Conservation (phyloP, 176 grass and related monocot genomes). For the Triticum turgidum region DNA sequence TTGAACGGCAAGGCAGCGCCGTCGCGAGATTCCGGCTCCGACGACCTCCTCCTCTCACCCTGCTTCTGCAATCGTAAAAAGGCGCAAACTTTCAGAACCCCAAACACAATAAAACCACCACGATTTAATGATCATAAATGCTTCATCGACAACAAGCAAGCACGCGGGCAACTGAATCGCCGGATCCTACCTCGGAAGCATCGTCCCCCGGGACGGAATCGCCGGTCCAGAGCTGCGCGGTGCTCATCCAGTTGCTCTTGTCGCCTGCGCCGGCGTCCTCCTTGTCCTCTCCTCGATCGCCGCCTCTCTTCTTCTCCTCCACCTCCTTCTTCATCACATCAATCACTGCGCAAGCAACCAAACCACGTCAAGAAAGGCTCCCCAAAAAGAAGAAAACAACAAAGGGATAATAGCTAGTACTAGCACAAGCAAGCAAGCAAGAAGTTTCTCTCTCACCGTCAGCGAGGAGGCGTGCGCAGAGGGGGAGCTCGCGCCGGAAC, state of each 20-base stretch:
- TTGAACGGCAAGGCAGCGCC: conserved; percentile 39
- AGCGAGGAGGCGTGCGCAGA: conserved; percentile 65
- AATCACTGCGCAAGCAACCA: conserved; percentile 54
- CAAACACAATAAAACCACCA: neutral
- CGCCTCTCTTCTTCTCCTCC: conserved; percentile 23
- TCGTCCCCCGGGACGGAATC: conserved; percentile 29
- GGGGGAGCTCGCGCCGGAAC: conserved; percentile 80
- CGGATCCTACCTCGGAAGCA: conserved; percentile 28
- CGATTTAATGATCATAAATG: neutral
- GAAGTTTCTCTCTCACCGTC: conserved; percentile 36
- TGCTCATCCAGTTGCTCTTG: conserved; percentile 95
- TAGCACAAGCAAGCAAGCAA: neutral
- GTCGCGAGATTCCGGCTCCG: conserved; percentile 4
- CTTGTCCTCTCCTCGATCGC: conserved; percentile 19
- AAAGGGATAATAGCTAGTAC: neutral
- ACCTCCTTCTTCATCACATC: conserved; percentile 73
- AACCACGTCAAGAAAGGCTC: conserved; percentile 19
- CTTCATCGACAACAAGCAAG: neutral
- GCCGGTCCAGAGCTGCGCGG: conserved; percentile 85
- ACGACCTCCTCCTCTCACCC: conserved; percentile 18
- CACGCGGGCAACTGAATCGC: neutral
- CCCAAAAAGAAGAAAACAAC: conserved; percentile 4
- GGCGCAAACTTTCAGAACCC: conserved; percentile 11
- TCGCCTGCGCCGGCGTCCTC: conserved; percentile 41
- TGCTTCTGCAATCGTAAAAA: conserved; percentile 34